These are phyloP conservation scores for Cucumis hystrix DNA, from an alignment of 306 rosid genomes.

Conservation along the genomic window DNA sequence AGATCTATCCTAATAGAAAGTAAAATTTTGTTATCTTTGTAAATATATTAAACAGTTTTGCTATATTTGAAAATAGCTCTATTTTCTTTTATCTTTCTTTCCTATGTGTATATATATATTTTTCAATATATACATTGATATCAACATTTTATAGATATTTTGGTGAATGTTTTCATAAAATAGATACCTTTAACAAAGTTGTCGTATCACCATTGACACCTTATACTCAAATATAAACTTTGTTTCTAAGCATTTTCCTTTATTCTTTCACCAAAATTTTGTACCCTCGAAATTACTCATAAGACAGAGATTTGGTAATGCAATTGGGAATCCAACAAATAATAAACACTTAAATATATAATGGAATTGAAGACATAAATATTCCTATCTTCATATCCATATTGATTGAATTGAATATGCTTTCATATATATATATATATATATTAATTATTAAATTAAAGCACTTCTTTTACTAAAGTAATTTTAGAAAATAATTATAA, in stretches of 20 bases:
- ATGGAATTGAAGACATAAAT: background rate
- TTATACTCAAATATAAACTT: background rate
- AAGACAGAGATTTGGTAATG: background rate
- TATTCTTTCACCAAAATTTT: background rate
- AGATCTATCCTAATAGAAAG: too few species aligned
- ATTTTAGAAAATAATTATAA: background rate
- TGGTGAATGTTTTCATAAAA: too few species aligned
- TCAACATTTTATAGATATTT: too few species aligned
- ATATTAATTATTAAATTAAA: background rate
- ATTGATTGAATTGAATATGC: background rate
- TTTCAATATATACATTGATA: too few species aligned
- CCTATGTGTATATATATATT: too few species aligned
- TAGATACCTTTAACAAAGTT: too few species aligned
- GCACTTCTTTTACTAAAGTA: background rate
- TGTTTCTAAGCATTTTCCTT: background rate
- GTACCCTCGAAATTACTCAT: background rate
- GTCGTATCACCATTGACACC: too few species aligned
- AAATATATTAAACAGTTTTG: too few species aligned
- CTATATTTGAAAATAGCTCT: too few species aligned
- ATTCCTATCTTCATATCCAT: conserved; percentile 1
- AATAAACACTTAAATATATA: background rate
- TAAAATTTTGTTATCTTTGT: too few species aligned
- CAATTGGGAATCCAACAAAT: background rate
- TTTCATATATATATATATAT: background rate
- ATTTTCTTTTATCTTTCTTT: too few species aligned